Conservation (phyloP, 2,329 filamentous ascomycete species). For the Calonectria ilicicola region DNA sequence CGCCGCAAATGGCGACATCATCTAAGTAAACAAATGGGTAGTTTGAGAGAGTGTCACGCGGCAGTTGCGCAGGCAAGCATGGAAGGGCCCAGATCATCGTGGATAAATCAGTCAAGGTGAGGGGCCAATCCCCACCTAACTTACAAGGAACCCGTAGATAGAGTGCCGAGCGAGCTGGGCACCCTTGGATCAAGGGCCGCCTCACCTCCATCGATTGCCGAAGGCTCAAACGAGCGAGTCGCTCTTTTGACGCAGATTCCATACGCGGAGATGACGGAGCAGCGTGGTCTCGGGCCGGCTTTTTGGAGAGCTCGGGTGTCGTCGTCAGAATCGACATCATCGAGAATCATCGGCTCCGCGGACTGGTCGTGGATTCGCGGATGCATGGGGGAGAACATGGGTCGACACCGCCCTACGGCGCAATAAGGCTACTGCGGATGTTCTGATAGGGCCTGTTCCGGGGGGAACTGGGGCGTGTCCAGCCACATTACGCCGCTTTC, state of each 20-base stretch:
- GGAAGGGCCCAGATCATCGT: constrained; percentile 21
- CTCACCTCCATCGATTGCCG: constrained; percentile 6
- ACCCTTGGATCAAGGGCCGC: background rate
- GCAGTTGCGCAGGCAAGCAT: background rate
- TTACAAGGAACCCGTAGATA: background rate
- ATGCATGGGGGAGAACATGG: background rate
- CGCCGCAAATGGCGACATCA: background rate
- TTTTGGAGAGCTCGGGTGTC: background rate
- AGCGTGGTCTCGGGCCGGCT: background rate
- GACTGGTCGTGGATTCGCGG: background rate
- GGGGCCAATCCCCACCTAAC: constrained; percentile 3
- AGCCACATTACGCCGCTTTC: constrained; percentile 22
- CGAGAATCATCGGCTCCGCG: background rate
- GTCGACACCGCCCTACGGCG: constrained; percentile 4
- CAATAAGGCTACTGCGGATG: background rate
- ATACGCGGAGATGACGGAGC: background rate
- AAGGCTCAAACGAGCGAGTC: background rate
- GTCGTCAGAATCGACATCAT: constrained; percentile 1
- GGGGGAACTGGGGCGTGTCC: background rate
- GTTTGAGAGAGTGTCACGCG: background rate
- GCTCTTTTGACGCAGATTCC: background rate
- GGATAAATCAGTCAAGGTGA: background rate
- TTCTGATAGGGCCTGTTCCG: constrained; percentile 1
- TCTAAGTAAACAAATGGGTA: background rate
- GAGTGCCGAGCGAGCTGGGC: background rate